Conservation (phyloP, 1,284 basidiomycete species). For the Leccinum subfulvum region DNA sequence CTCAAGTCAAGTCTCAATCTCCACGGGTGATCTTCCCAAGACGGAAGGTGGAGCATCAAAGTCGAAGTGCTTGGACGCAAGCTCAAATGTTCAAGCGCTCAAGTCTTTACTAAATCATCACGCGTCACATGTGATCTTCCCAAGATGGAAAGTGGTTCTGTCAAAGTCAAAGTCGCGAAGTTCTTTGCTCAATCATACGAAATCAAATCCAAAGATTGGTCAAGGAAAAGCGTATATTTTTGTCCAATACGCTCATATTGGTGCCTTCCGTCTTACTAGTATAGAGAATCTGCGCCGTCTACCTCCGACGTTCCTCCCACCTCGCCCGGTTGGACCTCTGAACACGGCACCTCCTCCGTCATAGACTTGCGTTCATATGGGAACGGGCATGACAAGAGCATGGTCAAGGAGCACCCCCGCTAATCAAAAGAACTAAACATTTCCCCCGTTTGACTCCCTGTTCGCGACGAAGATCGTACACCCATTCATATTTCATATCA, state of each 20-base stretch:
- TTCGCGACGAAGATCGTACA: conserved; percentile 56
- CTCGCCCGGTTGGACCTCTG: conserved; percentile 32
- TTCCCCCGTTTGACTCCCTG: conserved; percentile 55
- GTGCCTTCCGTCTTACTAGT: conserved; percentile 63
- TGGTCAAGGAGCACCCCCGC: conserved; percentile 19
- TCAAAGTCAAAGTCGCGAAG: too few species aligned
- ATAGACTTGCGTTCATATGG: conserved; percentile 25
- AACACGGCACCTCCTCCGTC: conserved; percentile 21
- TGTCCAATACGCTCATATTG: conserved; percentile 35
- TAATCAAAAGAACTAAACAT: conserved; percentile 36
- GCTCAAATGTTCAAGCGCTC: too few species aligned
- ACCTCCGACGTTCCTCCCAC: conserved; percentile 28
- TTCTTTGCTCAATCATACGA: too few species aligned
- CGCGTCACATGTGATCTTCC: too few species aligned
- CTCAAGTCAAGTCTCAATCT: too few species aligned
- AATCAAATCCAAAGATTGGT: too few species aligned
- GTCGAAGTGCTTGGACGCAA: too few species aligned
- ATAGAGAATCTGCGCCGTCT: conserved; percentile 39
- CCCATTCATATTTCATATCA: conserved; percentile 38
- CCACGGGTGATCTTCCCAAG: too few species aligned
- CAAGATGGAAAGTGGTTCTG: too few species aligned
- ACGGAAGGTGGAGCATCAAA: too few species aligned
- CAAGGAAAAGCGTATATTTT: too few species aligned
- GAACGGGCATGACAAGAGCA: conserved; percentile 47
- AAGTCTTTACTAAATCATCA: too few species aligned